Evolutionary conservation across 345 rosid species (phyloP), one percentile per base, ranked within the genome.

Genomic region (Microthlaspi erraticum): DNA sequence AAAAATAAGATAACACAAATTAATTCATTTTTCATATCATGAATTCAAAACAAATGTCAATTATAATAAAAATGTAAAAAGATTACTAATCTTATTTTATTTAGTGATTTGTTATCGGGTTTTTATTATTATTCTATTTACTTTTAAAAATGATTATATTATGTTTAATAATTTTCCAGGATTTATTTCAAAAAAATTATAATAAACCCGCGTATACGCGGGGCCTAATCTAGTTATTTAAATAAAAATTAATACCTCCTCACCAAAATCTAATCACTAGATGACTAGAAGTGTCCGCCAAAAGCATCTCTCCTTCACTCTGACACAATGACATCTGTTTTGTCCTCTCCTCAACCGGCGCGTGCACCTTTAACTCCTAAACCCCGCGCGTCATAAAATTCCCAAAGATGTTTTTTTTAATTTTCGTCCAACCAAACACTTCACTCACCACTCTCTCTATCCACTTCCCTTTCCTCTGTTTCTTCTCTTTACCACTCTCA

Each of bases 261-360:
- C 75, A 71, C 68, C 60, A 52, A 71, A 71, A 61, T 71, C 75
- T 71, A 71, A 71, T 61, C 44, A 50, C 60, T 70, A 37, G 13
- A 11, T 39, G 60, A 66, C 48, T 65, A 66, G 42, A 59, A 70
- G 49, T 70, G 51, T 49, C 67, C 42, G 38, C 74, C 74, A 70
- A 50, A 70, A 50, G 68, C 75, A 71, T 71, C 75, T 38, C 60
- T 59, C 72, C 8, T 51, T 68, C 71, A 32, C 8, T 58, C 75
- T 61, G 62, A 52, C 68, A 61, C 45, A n/a, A 5, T 71, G 75
- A 62, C 75, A 61, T 61, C 31, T 71, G 54, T 42, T 52, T 61
- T 61, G 62, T 61, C 62, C 52, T 36, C 41, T 49, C 9, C 8
- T 9, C 5, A 37, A 20, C 2, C 23, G 36, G 36, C 67, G 75